Base-by-base conservation (phyloP, 2,329 filamentous ascomycete species). In the Alternaria longipes region DNA sequence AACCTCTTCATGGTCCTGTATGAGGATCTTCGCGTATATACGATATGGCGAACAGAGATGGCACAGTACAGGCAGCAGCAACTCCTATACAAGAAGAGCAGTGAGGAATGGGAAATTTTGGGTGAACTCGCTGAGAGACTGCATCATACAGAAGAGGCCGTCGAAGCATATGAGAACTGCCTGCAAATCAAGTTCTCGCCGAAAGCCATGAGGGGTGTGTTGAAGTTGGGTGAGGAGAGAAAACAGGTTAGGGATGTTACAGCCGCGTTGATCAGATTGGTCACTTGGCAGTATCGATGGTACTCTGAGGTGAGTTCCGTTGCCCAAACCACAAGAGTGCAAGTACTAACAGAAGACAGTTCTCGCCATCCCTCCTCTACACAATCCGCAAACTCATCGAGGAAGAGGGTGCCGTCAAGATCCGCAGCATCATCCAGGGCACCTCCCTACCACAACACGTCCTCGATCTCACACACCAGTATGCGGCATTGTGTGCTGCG, bases 1-100 rank as follows among this genome's bases (percentile, higher is more conserved):
- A 98, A 97, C 73, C 86, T 99, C 22, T 99, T 99, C 83, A 99
- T 99, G 95, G 95, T 98, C 0, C 86, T 99, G 3, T 99, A 99
- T 78, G 95, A 99, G 79, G 95, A 99, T 74, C 86, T 99, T 18
- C 92, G 95, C 51, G 94, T 99, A 46, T 99, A 99, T 83, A 99
- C 95, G 12, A 99, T 99, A 79, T 99, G 95, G 95, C 90, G 95
- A 58, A 98, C 95, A 0, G 95, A 99, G 78, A 95, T 98, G 88
- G 92, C 93, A 0, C 94, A 98, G 78, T 97, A 94, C 77, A 90
- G 92, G 22, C 92, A 94, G 55, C 94, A 98, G 79, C 91, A 94
- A 64, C 90, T 97, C 79, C 90, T 96, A 68, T 99, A 98, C 83
- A 95, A 95, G 81, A 99, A 98, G 82, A 95, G 91, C 1, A 91